phyloP scores from a whole-genome alignment of 1,139 yeast species.

The Pichia sp. region DNA sequence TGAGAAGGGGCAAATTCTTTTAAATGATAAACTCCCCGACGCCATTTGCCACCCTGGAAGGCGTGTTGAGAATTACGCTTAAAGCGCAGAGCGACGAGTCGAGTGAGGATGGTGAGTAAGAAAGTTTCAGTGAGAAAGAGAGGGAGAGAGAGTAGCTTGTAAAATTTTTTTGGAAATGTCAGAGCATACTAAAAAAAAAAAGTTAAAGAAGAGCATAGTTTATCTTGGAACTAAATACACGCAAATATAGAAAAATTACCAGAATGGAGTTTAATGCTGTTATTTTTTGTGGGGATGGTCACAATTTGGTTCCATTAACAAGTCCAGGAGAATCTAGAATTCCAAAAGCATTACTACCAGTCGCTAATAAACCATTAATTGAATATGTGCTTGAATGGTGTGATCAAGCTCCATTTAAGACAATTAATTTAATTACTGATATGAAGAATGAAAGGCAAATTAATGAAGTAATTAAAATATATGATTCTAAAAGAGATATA shows the following conservation, averaged over 20 bases:
- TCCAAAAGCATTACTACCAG: slow-evolving; percentile 81
- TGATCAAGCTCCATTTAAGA: slow-evolving; percentile 71
- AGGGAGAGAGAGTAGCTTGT: too few species aligned
- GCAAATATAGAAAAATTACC: too few species aligned
- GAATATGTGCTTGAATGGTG: slow-evolving; percentile 92
- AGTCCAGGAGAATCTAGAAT: slow-evolving; percentile 51
- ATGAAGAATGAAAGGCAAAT: slow-evolving; percentile 28
- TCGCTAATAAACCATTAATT: slow-evolving; percentile 88
- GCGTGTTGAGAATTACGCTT: too few species aligned
- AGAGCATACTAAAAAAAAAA: too few species aligned
- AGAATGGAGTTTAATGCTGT: slow-evolving; percentile 88
- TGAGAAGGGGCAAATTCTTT: too few species aligned
- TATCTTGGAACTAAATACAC: background rate
- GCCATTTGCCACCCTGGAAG: too few species aligned
- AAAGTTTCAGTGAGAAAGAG: too few species aligned
- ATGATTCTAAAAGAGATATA: slow-evolving; percentile 27
- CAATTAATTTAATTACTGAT: slow-evolving; percentile 50
- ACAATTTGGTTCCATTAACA: slow-evolving; percentile 65
- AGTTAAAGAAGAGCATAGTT: too few species aligned
- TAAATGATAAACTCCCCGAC: too few species aligned
- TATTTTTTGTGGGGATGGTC: slow-evolving; percentile 82
- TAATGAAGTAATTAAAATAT: slow-evolving; percentile 29
- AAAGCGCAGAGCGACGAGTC: too few species aligned
- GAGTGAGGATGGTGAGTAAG: too few species aligned
- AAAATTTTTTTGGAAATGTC: too few species aligned